These are phyloP conservation scores for Candida sithepensis DNA, from an alignment of 805 yeast species.

Conservation along the genomic window DNA sequence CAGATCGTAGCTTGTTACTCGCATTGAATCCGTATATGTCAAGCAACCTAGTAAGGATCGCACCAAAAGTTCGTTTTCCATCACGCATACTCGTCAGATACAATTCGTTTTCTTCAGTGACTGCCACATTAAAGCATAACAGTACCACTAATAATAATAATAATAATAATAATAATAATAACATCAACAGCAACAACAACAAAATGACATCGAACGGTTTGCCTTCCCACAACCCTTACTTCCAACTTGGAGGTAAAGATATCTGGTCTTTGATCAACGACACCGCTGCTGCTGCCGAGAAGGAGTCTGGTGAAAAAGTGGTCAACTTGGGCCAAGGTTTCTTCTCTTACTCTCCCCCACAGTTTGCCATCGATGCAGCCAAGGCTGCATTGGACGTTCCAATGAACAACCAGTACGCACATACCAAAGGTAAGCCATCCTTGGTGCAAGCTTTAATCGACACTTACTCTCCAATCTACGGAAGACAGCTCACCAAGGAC, in stretches of 20 bases:
- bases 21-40: neutral
- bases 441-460: slow-evolving; percentile 66
- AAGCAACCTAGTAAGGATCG: neutral
- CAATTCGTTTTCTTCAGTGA: neutral
- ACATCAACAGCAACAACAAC: too few relatives aligned
- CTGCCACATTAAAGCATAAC: neutral
- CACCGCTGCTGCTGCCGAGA: slow-evolving; percentile 82
- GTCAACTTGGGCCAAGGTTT: slow-evolving; percentile 96
- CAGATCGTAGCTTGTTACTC: too few relatives aligned
- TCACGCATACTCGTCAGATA: neutral
- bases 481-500: slow-evolving; percentile 48
- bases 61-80: neutral
- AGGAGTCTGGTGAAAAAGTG: slow-evolving; percentile 67
- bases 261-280: slow-evolving; percentile 96
- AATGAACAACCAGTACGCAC: slow-evolving; percentile 87
- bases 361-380: slow-evolving; percentile 85
- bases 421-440: slow-evolving; percentile 80
- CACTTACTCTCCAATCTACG: slow-evolving; percentile 67
- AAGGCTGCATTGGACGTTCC: slow-evolving; percentile 69
- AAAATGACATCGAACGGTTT: slow-evolving; percentile 10
- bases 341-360: slow-evolving; percentile 93
- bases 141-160: too few relatives aligned
- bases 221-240: slow-evolving; percentile 61
- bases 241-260: slow-evolving; percentile 73
- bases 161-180: too few relatives aligned